Evolutionary conservation across 148 eudicot species (phyloP), one percentile per base, ranked within the genome.

Genomic region (Beta vulgaris): DNA sequence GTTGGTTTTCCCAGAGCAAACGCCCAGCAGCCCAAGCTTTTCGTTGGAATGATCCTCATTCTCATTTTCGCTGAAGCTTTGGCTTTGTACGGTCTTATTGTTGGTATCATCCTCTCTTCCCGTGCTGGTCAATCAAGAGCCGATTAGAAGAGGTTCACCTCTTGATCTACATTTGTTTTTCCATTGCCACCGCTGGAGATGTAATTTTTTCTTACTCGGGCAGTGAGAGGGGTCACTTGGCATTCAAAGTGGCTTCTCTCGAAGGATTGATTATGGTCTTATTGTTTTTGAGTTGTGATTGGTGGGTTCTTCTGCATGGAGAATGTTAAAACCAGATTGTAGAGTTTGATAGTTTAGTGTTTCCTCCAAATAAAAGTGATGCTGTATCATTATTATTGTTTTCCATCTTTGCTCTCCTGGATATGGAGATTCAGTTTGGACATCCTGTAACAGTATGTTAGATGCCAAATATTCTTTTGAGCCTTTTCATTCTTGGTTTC

Each of bases 41-140:
- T 87, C 49, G 84, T 87, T 32, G 89, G 85, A 75, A 85, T 85
- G 88, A 85, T 85, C 67, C 86, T 86, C 28, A 84, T 86, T 62
- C 88, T 86, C 76, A 86, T 86, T 71, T 84, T 86, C 28, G 89
- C 89, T 61, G 89, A 86, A 81, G 87, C 89, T 37, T 79, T 86
- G 70, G 89, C 89, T 40, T 77, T 86, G 73, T 86, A 86, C 13
- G 89, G 89, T 66, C 85, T 86, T 53, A 86, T 86, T 48, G 89
- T 86, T 4, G 89, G 87, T 37, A 86, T 86, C 76, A 86, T 86
- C 77, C 79, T 86, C 29, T 84, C 87, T 72, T 86, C 89, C 49
- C 89, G 89, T 59, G 89, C 89, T 77, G 89, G 89, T 6, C 89
- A 86, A 76, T 86, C 89, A 26, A 83, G 86, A 83, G 88, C 88